phyloP scores from a whole-genome alignment of 129 eudicot species.

The Centella asiatica region DNA sequence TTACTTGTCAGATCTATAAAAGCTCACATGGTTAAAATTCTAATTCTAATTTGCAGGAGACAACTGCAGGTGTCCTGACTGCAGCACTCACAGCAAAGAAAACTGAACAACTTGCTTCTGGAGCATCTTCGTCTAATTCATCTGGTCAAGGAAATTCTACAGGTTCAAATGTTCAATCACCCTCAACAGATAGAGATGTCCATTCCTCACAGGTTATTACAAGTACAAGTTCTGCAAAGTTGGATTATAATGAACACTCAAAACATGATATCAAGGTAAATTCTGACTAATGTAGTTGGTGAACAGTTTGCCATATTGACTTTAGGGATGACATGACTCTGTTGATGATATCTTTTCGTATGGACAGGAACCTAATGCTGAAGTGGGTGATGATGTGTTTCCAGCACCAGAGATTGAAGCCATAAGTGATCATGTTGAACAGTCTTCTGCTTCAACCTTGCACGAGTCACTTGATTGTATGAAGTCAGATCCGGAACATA shows the following conservation, averaged over 20 bases:
- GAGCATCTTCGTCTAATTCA: conserved; percentile 21
- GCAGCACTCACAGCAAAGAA: conserved; percentile 75
- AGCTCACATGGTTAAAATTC: background rate
- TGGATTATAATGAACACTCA: conserved; percentile 16
- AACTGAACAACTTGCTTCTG: conserved; percentile 27
- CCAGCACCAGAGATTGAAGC: conserved; percentile 21
- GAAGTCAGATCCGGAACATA: conserved; percentile 11
- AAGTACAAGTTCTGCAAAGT: conserved; percentile 13
- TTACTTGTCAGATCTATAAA: background rate
- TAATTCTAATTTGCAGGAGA: conserved; percentile 39
- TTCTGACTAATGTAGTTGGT: background rate
- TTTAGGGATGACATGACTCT: conserved; percentile 3
- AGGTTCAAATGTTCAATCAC: conserved; percentile 14
- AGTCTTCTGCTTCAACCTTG: conserved; percentile 14
- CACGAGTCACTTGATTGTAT: conserved; percentile 18
- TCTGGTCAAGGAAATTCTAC: conserved; percentile 42
- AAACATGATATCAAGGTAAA: conserved; percentile 31
- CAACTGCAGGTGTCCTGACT: conserved; percentile 72
- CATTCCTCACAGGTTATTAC: conserved; percentile 20
- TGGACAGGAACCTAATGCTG: conserved; percentile 32
- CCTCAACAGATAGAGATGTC: conserved; percentile 18
- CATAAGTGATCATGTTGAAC: conserved; percentile 19
- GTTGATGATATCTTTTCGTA: conserved; percentile 3
- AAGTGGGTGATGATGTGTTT: conserved; percentile 22
- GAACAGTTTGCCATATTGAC: background rate